A percentile compares a stretch with the other conserved stretches of the same genome.
phyloP scores from a whole-genome alignment of 1,139 yeast species.

The Scheffersomyces lignicola region DNA sequence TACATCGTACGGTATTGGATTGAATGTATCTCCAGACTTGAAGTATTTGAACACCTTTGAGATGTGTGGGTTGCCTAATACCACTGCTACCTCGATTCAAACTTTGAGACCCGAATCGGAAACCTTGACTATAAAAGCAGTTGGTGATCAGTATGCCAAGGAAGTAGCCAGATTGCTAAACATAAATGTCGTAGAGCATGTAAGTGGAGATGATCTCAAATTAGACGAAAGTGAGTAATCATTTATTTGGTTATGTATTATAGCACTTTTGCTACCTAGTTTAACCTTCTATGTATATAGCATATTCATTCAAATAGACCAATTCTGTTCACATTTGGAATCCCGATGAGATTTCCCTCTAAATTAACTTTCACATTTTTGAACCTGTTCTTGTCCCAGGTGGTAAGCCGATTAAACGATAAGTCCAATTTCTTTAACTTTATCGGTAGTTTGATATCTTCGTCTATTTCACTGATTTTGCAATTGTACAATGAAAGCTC shows the following conservation, averaged over 20 bases:
- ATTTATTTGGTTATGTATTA: too few species aligned
- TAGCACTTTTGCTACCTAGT: too few species aligned
- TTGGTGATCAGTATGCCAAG: constrained; percentile 52
- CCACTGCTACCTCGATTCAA: constrained; percentile 39
- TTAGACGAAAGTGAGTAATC: background rate
- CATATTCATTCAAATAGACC: background rate
- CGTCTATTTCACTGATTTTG: background rate
- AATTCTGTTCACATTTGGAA: background rate
- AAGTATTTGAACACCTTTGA: constrained; percentile 67
- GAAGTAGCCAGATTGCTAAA: constrained; percentile 52
- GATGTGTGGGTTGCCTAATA: constrained; percentile 83
- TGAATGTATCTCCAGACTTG: constrained; percentile 76
- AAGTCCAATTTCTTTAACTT: background rate
- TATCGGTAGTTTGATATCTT: background rate
- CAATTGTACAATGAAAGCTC: background rate
- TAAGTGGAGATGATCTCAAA: constrained; percentile 29
- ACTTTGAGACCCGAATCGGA: constrained; percentile 20
- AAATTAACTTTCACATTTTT: background rate
- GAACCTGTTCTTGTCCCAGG: background rate
- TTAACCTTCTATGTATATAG: too few species aligned
- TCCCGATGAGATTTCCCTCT: background rate
- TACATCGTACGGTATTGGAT: constrained; percentile 86
- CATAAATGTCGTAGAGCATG: constrained; percentile 46
- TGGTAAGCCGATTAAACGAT: background rate
- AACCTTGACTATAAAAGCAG: constrained; percentile 35